A percentile compares a stretch with the other conserved stretches of the same genome.
These are phyloP conservation scores for Cinchona pubescens DNA, from an alignment of 257 asterid species.

Conservation along the genomic window DNA sequence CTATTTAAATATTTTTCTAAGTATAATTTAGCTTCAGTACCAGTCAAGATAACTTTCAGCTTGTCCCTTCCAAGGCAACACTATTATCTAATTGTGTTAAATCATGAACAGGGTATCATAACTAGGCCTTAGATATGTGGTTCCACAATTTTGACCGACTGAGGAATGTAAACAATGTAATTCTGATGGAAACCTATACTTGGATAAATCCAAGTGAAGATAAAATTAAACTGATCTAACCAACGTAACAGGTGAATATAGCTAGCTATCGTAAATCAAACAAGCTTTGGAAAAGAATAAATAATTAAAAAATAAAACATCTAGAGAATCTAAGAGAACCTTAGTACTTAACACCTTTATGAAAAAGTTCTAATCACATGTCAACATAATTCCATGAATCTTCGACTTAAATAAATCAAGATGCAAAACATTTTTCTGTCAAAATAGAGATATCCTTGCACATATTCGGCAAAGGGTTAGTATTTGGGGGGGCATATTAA, in stretches of 20 bases:
- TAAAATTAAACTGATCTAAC: not conserved
- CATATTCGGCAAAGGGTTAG: too few species aligned
- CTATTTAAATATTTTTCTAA: too few species aligned
- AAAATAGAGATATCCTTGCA: not conserved
- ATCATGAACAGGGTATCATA: conserved; percentile 24
- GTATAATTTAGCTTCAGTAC: conserved; percentile 30
- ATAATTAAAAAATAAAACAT: not conserved
- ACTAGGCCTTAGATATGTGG: conserved; percentile 15
- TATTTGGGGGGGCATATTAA: not conserved
- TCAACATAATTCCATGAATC: not conserved
- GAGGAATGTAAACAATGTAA: conserved; percentile 5
- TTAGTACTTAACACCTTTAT: not conserved
- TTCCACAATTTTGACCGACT: conserved; percentile 22
- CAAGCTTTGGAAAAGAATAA: not conserved
- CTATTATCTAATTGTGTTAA: conserved; percentile 18
- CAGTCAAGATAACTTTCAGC: conserved; percentile 25
- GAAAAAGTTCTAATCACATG: not conserved
- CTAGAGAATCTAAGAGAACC: not conserved
- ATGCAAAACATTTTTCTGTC: not conserved
- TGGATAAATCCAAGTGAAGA: not conserved
- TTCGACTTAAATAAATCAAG: not conserved
- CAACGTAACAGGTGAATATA: not conserved
- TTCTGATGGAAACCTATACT: not conserved
- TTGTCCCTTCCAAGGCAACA: conserved; percentile 22
- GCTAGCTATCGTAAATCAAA: not conserved